Conservation (phyloP, 192 early-diverging fungal species). For the Jimgerdemannia flammicorona region DNA sequence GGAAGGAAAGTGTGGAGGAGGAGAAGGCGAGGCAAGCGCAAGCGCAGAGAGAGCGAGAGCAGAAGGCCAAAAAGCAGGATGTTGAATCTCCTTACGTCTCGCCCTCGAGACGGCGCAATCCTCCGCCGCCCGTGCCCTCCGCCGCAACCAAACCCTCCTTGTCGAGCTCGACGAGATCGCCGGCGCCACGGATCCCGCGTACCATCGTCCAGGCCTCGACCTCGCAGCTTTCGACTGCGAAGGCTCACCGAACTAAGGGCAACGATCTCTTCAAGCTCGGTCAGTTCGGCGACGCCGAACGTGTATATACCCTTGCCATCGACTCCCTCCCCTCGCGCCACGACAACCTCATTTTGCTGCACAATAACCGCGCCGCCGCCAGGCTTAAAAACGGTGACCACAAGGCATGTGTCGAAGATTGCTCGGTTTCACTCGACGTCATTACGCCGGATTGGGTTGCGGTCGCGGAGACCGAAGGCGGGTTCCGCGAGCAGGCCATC, state of each 20-base stretch:
- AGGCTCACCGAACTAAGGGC: constrained; percentile 54
- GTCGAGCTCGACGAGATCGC: not conserved
- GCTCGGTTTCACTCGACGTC: constrained; percentile 36
- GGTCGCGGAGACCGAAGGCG: constrained; percentile 16
- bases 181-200: constrained; percentile 24
- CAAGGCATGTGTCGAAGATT: constrained; percentile 66
- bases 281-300: constrained; percentile 80
- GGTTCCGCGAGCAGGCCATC: constrained; percentile 51
- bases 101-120: constrained; percentile 18
- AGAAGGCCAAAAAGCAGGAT: not conserved
- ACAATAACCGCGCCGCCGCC: constrained; percentile 84
- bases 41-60: constrained; percentile 1
- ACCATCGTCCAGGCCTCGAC: constrained; percentile 36
- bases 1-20: constrained; percentile 6
- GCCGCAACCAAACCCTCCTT: constrained; percentile 13
- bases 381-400: constrained; percentile 83
- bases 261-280: constrained; percentile 88
- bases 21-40: constrained; percentile 5
- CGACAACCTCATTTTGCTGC: constrained; percentile 55
- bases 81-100: constrained; percentile 22
- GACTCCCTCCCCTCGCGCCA: constrained; percentile 59
- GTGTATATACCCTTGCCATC: constrained; percentile 67
- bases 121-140: not conserved
- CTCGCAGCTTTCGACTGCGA: constrained; percentile 33
- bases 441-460: constrained; percentile 25